Evolutionary conservation across 2,329 filamentous ascomycete species (phyloP), one percentile per base, ranked within the genome.

Genomic region (Cytospora schulzeri): DNA sequence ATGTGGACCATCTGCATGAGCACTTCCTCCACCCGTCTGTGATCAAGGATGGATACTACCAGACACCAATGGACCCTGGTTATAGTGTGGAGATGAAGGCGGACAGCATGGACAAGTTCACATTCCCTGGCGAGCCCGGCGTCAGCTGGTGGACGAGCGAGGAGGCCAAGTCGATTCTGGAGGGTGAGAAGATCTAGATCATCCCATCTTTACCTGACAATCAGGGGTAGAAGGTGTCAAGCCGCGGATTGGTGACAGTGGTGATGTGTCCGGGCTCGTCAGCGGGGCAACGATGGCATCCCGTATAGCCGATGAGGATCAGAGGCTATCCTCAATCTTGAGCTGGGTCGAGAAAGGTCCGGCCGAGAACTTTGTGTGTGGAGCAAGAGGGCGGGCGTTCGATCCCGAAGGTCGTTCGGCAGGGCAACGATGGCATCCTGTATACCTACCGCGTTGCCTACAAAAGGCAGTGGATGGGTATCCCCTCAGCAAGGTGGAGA

Each of bases 11-110:
- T 77, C 79, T 97, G 73, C 93, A 97, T 77, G 93, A 97, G 83
- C 93, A 97, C 79, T 97, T 97, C 76, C 80, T 92, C 73, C 85
- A 96, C 76, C 93, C 93, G 1, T 85, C 88, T 2, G 84, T 89
- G 63, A 92, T 97, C 71, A 87, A 88, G 78, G 88, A 93, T 69
- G 93, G 93, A 4, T 95, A 92, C 77, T 96, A 96, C 79, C 90
- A 91, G 69, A 97, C 93, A 1, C 93, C 93, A 0, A 88, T 80
- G 68, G 88, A 92, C 74, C 84, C 93, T 0, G 93, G 93, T 0
- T 97, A 97, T 77, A 93, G 91, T 73, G 93, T 97, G 2, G 92
- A 97, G 85, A 96, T 97, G 92, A 94, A 91, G 85, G 78, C 87
- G 4, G 91, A 88, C 69, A 95, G 91, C 75, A 95, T 96, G 92